Evolutionary conservation across 75 land plant species (phyloP).

Genomic region (Ceratopteris richardii): DNA sequence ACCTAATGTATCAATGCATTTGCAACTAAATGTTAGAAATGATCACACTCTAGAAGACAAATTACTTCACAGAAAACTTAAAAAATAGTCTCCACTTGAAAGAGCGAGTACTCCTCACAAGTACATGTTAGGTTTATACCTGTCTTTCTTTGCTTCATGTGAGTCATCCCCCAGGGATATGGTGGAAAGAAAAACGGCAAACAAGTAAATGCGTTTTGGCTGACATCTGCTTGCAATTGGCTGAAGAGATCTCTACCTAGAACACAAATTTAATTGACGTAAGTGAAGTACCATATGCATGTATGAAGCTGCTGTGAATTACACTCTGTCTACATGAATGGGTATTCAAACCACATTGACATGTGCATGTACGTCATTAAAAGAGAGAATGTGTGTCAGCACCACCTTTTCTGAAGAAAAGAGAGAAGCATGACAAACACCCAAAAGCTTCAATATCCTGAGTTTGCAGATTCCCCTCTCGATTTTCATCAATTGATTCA

Average conservation of each 20-base stretch:
- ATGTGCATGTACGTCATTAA: not conserved
- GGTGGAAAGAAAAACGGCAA: constrained; percentile 17
- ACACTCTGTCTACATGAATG: not conserved
- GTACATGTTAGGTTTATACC: too few species aligned
- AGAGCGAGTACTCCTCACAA: too few species aligned
- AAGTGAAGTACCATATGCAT: not conserved
- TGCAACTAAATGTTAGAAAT: too few species aligned
- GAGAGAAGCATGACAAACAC: constrained; percentile 29
- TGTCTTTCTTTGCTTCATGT: not conserved
- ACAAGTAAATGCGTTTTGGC: constrained; percentile 11
- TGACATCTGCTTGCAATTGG: not conserved
- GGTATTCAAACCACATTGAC: not conserved
- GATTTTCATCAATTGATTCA: not conserved
- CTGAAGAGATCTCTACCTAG: not conserved
- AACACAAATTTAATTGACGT: not conserved
- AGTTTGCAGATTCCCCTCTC: not conserved
- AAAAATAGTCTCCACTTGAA: too few species aligned
- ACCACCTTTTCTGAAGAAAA: constrained; percentile 31
- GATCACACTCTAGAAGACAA: too few species aligned
- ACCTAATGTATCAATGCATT: too few species aligned
- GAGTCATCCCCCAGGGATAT: constrained; percentile 19
- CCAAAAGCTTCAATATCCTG: constrained; percentile 20
- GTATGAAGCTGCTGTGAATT: not conserved
- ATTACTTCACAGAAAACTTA: too few species aligned
- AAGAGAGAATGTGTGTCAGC: too few species aligned